Evolutionary conservation across 2,329 filamentous ascomycete species (phyloP).

Genomic region (Ceratocystis cubensis): DNA sequence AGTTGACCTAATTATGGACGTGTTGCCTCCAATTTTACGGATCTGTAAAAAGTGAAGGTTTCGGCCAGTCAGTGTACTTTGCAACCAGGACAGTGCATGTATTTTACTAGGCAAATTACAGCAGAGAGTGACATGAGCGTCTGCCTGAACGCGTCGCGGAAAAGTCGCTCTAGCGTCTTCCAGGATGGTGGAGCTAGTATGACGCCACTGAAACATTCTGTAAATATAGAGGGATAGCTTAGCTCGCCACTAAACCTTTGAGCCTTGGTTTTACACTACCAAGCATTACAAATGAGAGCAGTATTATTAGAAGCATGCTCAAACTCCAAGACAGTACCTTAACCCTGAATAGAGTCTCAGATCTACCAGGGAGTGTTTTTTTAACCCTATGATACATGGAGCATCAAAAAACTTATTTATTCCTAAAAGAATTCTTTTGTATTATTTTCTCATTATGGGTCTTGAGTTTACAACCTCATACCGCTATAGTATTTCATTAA

Average conservation of each 20-base stretch:
- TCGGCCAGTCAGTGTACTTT: background rate
- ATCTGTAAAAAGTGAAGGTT: background rate
- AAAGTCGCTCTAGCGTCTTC: background rate
- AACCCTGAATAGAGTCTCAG: background rate
- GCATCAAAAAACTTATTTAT: background rate
- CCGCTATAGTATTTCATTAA: background rate
- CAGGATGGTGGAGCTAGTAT: background rate
- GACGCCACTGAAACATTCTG: background rate
- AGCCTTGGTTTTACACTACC: background rate
- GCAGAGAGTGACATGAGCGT: background rate
- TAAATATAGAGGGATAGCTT: background rate
- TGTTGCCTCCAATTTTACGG: slow-evolving; percentile 3
- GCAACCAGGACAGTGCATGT: background rate
- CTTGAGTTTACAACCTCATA: background rate
- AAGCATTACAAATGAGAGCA: background rate
- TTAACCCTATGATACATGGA: background rate
- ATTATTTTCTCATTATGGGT: background rate
- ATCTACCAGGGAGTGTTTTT: background rate
- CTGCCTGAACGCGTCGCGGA: background rate
- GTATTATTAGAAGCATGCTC: background rate
- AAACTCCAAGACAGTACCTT: background rate
- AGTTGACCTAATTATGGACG: background rate
- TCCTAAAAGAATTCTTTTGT: background rate
- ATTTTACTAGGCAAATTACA: background rate
- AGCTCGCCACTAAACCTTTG: background rate